Percentiles rank a stretch among this genome's conserved stretches.
Evolutionary conservation across 2,329 filamentous ascomycete species (phyloP).

Genomic region (Tolypocladium nubicola): DNA sequence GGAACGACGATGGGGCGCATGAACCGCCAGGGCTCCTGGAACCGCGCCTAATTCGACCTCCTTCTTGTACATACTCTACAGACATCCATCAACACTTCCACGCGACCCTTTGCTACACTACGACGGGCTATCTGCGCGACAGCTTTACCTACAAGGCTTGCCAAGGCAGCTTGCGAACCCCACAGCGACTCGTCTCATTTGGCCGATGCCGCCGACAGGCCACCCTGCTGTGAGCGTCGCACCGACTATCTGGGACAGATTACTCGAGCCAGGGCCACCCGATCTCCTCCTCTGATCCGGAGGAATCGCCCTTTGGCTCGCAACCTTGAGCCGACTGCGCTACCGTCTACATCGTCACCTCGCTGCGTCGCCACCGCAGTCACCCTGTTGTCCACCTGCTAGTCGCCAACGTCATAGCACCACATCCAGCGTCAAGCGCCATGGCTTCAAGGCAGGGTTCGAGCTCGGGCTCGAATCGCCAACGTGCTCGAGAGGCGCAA

Average conservation of each 20-base stretch:
- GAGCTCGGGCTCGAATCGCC: slow-evolving; percentile 17
- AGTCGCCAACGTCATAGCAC: not conserved
- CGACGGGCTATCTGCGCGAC: not conserved
- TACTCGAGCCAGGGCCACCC: not conserved
- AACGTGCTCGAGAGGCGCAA: slow-evolving; percentile 17
- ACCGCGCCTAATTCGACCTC: not conserved
- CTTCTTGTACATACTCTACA: not conserved
- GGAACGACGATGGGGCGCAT: not conserved
- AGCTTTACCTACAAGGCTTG: not conserved
- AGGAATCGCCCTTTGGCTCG: not conserved
- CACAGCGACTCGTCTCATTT: not conserved
- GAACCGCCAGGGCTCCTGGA: not conserved
- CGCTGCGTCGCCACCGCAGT: not conserved
- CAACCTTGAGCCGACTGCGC: not conserved
- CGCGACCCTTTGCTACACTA: not conserved
- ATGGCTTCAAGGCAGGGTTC: slow-evolving; percentile 24
- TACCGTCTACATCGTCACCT: not conserved
- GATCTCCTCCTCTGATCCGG: not conserved
- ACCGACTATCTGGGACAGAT: not conserved
- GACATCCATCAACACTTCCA: not conserved
- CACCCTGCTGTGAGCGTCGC: not conserved
- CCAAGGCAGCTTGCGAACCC: not conserved
- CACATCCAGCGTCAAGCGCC: not conserved
- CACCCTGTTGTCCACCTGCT: not conserved
- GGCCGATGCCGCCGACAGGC: not conserved